phyloP scores from a whole-genome alignment of 345 rosid genomes.

The Dipteronia dyeriana region DNA sequence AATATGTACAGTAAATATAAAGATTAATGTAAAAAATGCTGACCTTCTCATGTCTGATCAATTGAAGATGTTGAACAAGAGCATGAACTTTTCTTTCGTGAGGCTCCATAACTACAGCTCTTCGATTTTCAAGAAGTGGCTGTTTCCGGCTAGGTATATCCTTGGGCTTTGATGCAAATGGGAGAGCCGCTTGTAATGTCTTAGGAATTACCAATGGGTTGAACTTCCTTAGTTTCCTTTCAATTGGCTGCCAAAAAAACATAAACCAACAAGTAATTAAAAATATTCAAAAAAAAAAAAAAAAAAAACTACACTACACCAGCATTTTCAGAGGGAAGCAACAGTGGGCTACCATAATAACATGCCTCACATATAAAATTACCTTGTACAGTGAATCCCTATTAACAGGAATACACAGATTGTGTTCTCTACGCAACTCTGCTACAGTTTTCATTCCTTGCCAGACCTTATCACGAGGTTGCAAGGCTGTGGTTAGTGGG shows the following conservation, averaged over 20 bases:
- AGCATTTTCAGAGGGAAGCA: background rate
- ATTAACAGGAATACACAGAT: constrained; percentile 70
- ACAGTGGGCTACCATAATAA: background rate
- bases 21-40: background rate
- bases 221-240: constrained; percentile 75
- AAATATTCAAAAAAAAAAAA: background rate
- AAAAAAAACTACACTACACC: background rate
- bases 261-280: background rate
- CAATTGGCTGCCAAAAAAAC: constrained; percentile 55
- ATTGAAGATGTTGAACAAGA: constrained; percentile 62
- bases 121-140: constrained; percentile 54
- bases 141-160: constrained; percentile 48
- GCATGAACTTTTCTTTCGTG: constrained; percentile 55
- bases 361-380: constrained; percentile 14
- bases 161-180: constrained; percentile 85
- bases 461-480: constrained; percentile 77
- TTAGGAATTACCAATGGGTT: constrained; percentile 72
- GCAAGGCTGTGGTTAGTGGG: constrained; percentile 87
- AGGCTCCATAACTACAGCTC: constrained; percentile 85
- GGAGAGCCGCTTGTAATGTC: constrained; percentile 66
- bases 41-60: constrained; percentile 66
- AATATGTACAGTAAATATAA: background rate
- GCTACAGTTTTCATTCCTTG: constrained; percentile 91
- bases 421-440: constrained; percentile 72
- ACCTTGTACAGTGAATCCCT: constrained; percentile 93